phyloP scores from a whole-genome alignment of 202 grass and related monocot species.

The Carex arenaria region DNA sequence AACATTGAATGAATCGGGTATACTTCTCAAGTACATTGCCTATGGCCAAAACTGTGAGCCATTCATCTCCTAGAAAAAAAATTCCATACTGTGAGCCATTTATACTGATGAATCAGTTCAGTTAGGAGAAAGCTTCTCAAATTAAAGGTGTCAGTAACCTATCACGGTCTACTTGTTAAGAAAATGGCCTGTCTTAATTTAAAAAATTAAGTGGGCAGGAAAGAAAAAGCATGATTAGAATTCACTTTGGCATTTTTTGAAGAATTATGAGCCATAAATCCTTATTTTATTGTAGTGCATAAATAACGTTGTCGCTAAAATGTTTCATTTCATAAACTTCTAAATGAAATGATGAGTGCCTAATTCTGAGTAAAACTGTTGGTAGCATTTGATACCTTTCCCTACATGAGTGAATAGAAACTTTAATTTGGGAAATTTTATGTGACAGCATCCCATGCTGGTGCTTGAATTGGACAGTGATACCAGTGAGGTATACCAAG shows the following conservation, averaged over 20 bases:
- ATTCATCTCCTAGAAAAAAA: not conserved
- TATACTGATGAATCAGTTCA: not conserved
- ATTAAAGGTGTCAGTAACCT: not conserved
- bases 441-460: not conserved
- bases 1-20: not conserved
- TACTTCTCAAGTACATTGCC: not conserved
- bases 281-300: not conserved
- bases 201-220: too few species aligned
- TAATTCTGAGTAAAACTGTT: not conserved
- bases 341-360: not conserved
- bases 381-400: not conserved
- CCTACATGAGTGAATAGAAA: not conserved
- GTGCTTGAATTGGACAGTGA: not conserved
- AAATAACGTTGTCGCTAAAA: not conserved
- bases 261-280: not conserved
- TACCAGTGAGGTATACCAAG: not conserved
- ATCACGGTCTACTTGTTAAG: not conserved
- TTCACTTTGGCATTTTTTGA: too few species aligned
- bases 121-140: not conserved
- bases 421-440: not conserved
- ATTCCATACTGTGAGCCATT: not conserved
- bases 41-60: not conserved
- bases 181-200: not conserved
- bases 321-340: not conserved
- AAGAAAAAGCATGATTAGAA: too few species aligned